These are phyloP conservation scores for Hortiboletus rubellus DNA, from an alignment of 1,284 basidiomycete species.

Conservation along the genomic window DNA sequence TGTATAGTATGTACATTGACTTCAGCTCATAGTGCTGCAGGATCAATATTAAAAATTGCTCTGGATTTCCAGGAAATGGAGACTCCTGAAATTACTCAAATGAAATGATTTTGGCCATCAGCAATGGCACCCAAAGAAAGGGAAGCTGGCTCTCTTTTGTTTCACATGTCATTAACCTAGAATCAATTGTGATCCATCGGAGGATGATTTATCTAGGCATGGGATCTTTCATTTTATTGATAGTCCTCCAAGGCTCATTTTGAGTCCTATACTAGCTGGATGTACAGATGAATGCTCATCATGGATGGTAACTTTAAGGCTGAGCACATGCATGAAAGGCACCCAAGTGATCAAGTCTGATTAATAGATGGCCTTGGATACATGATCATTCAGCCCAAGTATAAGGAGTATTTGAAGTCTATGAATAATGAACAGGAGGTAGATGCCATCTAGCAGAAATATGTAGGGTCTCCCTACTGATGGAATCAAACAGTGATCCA, in stretches of 20 bases:
- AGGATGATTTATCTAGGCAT: background rate
- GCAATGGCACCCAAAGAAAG: background rate
- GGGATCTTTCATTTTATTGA: too few species aligned
- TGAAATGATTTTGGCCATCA: background rate
- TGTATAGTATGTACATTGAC: too few species aligned
- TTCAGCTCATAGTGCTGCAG: background rate
- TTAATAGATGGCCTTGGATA: conserved; percentile 14
- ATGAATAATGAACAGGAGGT: background rate
- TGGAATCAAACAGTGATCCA: background rate
- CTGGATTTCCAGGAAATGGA: conserved; percentile 1
- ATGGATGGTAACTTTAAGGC: conserved; percentile 22
- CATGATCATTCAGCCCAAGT: background rate
- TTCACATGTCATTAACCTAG: conserved; percentile 17
- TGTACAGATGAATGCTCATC: background rate
- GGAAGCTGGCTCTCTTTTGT: conserved; percentile 15
- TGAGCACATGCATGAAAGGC: background rate
- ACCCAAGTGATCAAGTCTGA: background rate
- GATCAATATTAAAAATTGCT: conserved; percentile 14
- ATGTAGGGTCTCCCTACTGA: background rate
- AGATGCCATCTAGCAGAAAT: too few species aligned
- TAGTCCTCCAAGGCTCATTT: too few species aligned
- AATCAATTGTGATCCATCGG: background rate
- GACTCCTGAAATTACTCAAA: conserved; percentile 2
- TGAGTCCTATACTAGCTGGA: background rate
- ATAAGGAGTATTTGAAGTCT: background rate